Evolutionary conservation across 2,329 filamentous ascomycete genomes (phyloP).

Genomic region (Colletotrichum filicis): DNA sequence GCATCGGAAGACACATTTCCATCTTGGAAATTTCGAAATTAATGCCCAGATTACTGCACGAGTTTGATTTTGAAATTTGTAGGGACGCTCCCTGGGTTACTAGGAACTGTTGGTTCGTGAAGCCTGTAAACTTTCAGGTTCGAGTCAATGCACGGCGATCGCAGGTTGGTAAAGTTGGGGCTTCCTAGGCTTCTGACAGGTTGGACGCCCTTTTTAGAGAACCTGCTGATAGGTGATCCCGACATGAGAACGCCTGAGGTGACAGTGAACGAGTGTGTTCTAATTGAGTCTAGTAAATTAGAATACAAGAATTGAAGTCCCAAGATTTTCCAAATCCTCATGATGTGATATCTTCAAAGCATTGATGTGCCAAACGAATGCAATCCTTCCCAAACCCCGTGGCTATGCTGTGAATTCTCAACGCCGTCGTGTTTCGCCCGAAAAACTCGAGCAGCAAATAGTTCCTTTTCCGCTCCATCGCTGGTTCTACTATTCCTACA

Average conservation of each 20-base stretch:
- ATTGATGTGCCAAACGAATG: background rate
- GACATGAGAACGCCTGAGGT: background rate
- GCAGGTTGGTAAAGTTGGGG: background rate
- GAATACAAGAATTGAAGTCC: background rate
- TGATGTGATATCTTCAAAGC: background rate
- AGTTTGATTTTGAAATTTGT: constrained; percentile 46
- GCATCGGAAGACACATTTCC: constrained; percentile 51
- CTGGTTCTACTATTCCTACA: background rate
- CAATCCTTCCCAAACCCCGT: background rate
- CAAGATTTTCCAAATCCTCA: background rate
- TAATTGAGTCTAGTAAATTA: background rate
- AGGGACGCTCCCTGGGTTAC: background rate
- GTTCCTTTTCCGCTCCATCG: background rate
- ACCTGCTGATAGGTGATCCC: background rate
- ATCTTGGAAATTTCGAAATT: constrained; percentile 57
- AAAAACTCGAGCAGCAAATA: background rate
- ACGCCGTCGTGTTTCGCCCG: background rate
- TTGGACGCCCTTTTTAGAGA: background rate
- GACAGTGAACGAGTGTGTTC: background rate
- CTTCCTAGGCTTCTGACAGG: background rate
- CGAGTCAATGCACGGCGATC: background rate
- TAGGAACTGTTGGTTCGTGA: background rate
- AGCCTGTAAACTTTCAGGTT: background rate
- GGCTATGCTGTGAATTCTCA: background rate
- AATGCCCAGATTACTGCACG: constrained; percentile 48